Evolutionary conservation across 768 basidiomycete species (phyloP), one percentile per base, ranked within the genome.

Genomic region (Pleurotus salmoneostramineus): DNA sequence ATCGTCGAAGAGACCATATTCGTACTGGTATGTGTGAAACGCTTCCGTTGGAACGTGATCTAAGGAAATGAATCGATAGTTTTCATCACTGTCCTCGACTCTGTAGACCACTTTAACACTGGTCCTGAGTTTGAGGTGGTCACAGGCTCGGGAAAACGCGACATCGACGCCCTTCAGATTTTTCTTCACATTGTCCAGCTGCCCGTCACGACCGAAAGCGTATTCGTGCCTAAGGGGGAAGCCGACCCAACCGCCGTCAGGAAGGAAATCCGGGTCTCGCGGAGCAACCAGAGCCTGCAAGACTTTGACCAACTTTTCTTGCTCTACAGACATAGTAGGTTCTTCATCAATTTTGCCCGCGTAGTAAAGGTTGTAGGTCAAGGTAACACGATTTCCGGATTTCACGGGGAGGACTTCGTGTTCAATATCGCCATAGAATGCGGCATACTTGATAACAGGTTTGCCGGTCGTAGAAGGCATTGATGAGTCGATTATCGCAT

Each of bases 401-500:
- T 55, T 61, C 6, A 78, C 73, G 6, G 63, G 61, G 1, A 62
- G 17, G 21, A 77, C 74, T 63, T 77, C 74, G 44, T 77, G 75
- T 52, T 75, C 75, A 50, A 78, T 69, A 57, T 77, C 75, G 62
- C 72, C 72, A 57, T 64, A 73, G 58, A 73, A 73, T 11, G 70
- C 73, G 40, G 71, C 67, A 12, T 71, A 74, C 8, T 66, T 69
- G 12, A 71, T 83, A 74, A 89, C 88, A 37, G 89, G 78, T 56
- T 89, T 85, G 3, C 88, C 88, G 68, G 91, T 82, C 48, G 58
- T 42, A 17, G 56, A 44, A 6, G 58, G 50, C 1, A 63, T 54
- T n/a, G 66, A 5, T 70, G 64, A 6, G 77, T 74, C 57, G 80
- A 76, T 42, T 77, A 70, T 0, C 60, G 62, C 71, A 71, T 75